Conservation (phyloP, 78 protist genomes). For the slime mould (Dictyostelium discoideum) region DNA sequence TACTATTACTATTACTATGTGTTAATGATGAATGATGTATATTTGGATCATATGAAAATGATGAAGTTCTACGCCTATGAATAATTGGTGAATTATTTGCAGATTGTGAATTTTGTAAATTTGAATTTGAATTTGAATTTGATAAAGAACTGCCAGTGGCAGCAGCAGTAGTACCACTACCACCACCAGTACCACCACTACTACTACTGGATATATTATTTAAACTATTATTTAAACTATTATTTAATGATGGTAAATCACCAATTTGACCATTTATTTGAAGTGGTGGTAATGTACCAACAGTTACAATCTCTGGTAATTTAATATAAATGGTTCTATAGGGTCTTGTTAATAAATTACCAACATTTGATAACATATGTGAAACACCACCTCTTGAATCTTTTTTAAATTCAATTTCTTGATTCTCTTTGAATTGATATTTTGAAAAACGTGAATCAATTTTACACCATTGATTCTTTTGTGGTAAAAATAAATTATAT, state of each 20-base stretch:
- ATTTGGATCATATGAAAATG: conserved; percentile 14
- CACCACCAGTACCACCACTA: background rate
- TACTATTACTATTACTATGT: background rate
- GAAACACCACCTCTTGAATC: conserved; percentile 69
- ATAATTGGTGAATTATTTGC: background rate
- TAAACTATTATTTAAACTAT: background rate
- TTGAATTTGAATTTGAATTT: background rate
- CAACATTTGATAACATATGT: conserved; percentile 27
- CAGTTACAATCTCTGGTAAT: conserved; percentile 51
- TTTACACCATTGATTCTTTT: conserved; percentile 73
- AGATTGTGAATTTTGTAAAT: background rate
- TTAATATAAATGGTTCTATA: conserved; percentile 34
- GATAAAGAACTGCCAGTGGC: background rate
- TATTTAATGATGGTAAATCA: conserved; percentile 4
- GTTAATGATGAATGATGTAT: conserved; percentile 15
- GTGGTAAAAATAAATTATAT: conserved; percentile 59
- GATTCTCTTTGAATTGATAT: conserved; percentile 64
- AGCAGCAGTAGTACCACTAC: background rate
- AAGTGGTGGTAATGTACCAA: conserved; percentile 35
- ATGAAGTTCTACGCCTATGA: conserved; percentile 12
- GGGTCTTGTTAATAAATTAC: conserved; percentile 22
- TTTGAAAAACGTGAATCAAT: conserved; percentile 39
- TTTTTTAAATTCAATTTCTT: conserved; percentile 70
- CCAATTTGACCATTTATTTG: conserved; percentile 5
- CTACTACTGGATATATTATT: background rate